Base-by-base conservation (phyloP, 495 filamentous ascomycete species). In the Lasiosphaeris hirsuta region DNA sequence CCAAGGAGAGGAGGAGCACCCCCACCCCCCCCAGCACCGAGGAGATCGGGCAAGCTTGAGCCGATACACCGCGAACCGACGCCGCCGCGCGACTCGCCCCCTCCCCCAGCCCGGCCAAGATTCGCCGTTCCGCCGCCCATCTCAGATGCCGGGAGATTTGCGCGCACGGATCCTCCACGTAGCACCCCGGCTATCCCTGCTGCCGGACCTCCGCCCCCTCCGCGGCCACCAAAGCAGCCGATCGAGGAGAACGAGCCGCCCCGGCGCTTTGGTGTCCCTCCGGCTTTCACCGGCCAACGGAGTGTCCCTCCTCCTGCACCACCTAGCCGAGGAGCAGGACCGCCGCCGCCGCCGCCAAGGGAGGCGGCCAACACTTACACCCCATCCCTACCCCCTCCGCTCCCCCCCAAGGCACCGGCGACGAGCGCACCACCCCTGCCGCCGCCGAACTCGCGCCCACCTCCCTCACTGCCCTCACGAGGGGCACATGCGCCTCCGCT, bases 51-150 rank as follows among this genome's bases (percentile, higher is more conserved):
- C 56, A 73, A 63, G 67, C 41, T 45, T 44, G 67, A 73, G 44
- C 44, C 74, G 58, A 59, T 74, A 38, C 75, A 78, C 18, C 67
- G 78, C 54, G 77, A 84, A 52, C 73, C 80, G 10, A 77, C 83
- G 51, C 82, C 84, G 35, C 78, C 79, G 23, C 77, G 84, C 60
- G 83, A 88, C 33, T 72, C 78, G 13, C 77, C 80, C 5, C 79
- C 80, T 17, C 77, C 81, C 9, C 76, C 77, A 35, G 72, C 72
- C 51, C 77, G 87, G 7, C 82, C 80, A 9, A 82, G 80, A 62
- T 96, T 93, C 65, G 80, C 83, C 55, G 92, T 90, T 18, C 92
- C 92, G 15, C 92, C 92, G 59, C 89, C 92, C 15, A 71, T 96
- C 46, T 81, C 89, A 55, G 90, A 94, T 68, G 92, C 92, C 40